Conservation (phyloP, 305 asterid genomes). For the Nicotiana rustica region DNA sequence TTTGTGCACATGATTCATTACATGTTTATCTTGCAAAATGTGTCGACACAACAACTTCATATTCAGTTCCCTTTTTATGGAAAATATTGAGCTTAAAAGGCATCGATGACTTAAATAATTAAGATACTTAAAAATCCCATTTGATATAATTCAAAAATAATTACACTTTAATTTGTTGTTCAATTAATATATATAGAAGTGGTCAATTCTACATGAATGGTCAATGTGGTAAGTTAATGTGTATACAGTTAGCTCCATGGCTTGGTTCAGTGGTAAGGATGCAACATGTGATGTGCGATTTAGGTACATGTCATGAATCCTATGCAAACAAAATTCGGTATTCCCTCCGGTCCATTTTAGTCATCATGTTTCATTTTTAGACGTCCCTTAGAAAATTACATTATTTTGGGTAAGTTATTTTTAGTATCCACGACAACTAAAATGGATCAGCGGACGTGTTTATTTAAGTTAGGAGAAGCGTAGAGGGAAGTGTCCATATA, state of each 20-base stretch:
- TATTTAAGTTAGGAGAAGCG: background rate
- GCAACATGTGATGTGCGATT: background rate
- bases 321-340: background rate
- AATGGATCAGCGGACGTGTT: too few relatives aligned
- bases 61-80: background rate
- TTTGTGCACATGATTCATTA: background rate
- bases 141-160: constrained; percentile 9
- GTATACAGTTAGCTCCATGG: background rate
- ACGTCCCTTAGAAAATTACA: too few relatives aligned
- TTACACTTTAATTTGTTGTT: background rate
- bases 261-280: background rate
- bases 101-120: background rate
- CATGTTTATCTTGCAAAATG: background rate
- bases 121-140: background rate
- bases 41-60: background rate
- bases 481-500: too few relatives aligned
- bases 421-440: too few relatives aligned
- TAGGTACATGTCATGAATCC: background rate
- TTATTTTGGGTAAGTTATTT: too few relatives aligned
- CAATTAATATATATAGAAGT: background rate
- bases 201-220: background rate
- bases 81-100: background rate
- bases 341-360: too few relatives aligned
- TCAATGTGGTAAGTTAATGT: background rate
- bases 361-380: too few relatives aligned